Base-by-base conservation (phyloP, 352 stramenopile genomes). In the Pelagophyceae sp. region DNA sequence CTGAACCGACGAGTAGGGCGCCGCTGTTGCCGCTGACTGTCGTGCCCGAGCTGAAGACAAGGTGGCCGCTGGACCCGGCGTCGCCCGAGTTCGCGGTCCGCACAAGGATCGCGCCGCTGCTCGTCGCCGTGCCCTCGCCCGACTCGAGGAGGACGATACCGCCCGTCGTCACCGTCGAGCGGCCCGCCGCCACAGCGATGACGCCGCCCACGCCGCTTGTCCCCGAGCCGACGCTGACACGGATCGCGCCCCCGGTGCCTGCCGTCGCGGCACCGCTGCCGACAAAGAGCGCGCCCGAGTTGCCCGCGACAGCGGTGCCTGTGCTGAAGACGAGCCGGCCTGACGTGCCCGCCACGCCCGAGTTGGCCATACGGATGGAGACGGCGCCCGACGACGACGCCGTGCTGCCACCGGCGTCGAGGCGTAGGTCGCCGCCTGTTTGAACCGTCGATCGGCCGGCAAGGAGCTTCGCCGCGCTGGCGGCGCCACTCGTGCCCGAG, bases 51-150 rank as follows among this genome's bases (percentile, higher is more conserved):
- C 65, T 84, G 60, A 91, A 77, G 23, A 65, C 38, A 61, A 93
- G 80, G 27, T 76, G 84, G 20, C 89, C 88, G 72, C 86, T 93
- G 11, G 84, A 82, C 29, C 90, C 90, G 76, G 76, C 77, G 65
- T 76, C 84, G 15, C 90, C 90, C 19, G 87, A 90, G 61, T 85
- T 83, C 29, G 88, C 82, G 1, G 85, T 92, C 31, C 77, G 79
- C 32, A 95, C 76, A 19, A 76, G 83, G 19, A 93, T 76, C 40
- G 78, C 80, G 17, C 90, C 90, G 72, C 86, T 92, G 70, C 88
- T 85, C 32, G 85, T 87, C 37, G 72, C 72, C 33, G 82, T 86
- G 20, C 86, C 84, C 31, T 83, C 84, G 58, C 81, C 72, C 40
- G 83, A 37, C 1, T 32, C 31, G 20, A 85, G 31, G n/a, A 31